Evolutionary conservation across 75 land plant genomes (phyloP).

Genomic region (Sequoiadendron giganteum): DNA sequence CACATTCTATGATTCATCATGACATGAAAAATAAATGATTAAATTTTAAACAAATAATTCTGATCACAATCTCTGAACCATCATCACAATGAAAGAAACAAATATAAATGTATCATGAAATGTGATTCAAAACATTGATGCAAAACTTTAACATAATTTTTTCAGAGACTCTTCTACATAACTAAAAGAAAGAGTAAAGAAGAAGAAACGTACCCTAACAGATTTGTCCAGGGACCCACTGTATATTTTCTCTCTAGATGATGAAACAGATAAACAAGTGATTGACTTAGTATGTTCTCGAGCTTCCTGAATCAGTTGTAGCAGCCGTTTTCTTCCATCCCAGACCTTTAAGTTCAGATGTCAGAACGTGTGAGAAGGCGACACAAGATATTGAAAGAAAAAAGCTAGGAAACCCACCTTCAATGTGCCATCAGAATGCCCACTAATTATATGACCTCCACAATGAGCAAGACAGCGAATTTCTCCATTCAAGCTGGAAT

Average conservation of each 20-base stretch:
- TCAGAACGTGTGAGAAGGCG: background rate
- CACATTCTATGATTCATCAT: too few relatives aligned
- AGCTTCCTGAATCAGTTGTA: constrained; percentile 44
- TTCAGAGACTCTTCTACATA: too few relatives aligned
- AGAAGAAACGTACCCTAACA: constrained; percentile 38
- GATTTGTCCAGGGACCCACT: constrained; percentile 64
- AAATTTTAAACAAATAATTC: too few relatives aligned
- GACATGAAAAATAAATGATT: too few relatives aligned
- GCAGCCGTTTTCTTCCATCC: constrained; percentile 31
- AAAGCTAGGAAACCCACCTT: constrained; percentile 31
- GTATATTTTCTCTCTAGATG: constrained; percentile 43
- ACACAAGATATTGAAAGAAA: background rate
- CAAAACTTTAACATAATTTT: too few relatives aligned
- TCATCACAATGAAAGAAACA: too few relatives aligned
- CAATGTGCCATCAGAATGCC: constrained; percentile 66
- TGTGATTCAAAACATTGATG: too few relatives aligned
- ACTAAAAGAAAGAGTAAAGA: too few relatives aligned
- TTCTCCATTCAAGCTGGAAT: constrained; percentile 51
- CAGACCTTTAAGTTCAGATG: constrained; percentile 35
- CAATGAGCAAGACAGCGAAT: constrained; percentile 38
- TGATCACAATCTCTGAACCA: too few relatives aligned
- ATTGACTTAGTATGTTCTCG: constrained; percentile 52
- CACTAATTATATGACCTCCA: constrained; percentile 46
- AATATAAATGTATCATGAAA: too few relatives aligned
- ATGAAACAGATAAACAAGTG: constrained; percentile 34